Base-by-base conservation (phyloP, 495 filamentous ascomycete species). In the Penicillium pulvis region DNA sequence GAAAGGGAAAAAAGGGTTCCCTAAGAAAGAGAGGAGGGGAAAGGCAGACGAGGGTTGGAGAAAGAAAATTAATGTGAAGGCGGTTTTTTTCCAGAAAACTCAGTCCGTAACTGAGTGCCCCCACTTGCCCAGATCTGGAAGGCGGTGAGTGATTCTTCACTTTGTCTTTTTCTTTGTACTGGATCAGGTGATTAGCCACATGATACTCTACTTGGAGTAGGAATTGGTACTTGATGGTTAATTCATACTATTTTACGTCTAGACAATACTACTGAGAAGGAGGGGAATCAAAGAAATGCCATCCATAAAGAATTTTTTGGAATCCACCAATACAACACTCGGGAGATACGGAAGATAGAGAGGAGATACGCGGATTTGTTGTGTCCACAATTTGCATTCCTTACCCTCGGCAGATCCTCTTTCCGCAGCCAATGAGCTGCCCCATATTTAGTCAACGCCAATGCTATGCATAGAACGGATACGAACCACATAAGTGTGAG, bases 21-120 rank as follows among this genome's bases (percentile, higher is more conserved):
- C 58, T 66, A 54, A 69, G 63, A 70, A 71, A 68, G 76, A 78
- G 73, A 75, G 75, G 68, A 70, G 74, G 67, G 71, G 70, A 66
- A 75, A 61, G 56, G 63, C 58, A 58, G 56, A 41, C 39, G 58
- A 61, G 58, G 70, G 70, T 63, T 64, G 63, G 60, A 63, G 65
- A 66, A 63, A 63, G 55, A 58, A 70, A 66, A 66, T 60, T 72
- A 71, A 72, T 72, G 76, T 72, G 71, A 68, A 72, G 71, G 68
- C 69, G 72, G 66, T 33, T 63, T 62, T 58, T 68, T 59, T 71
- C 68, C 65, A 67, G 67, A 75, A 78, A 73, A 71, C 62, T 71
- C 66, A 73, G 72, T 73, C 59, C 53, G 58, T 58, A 64, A 64
- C 61, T 54, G 56, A 64, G 45, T 53, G 59, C 49, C 41, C 31